phyloP scores from a whole-genome alignment of 1,284 basidiomycete species.

The Heterobasidion occidentale region DNA sequence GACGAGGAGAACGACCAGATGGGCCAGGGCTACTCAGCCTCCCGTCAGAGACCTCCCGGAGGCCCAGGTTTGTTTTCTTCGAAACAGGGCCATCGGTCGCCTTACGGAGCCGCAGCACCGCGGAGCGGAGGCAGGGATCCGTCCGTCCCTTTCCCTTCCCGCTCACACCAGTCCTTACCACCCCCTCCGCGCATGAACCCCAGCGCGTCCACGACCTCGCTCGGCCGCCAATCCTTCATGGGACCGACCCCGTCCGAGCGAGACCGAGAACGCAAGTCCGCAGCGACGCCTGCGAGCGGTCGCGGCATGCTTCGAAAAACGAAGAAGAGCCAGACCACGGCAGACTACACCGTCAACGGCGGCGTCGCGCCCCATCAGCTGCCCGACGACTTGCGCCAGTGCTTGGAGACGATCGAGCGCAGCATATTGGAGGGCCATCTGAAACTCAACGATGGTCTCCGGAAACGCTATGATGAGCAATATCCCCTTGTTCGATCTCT shows the following conservation, averaged over 20 bases:
- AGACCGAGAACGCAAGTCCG: conserved; percentile 41
- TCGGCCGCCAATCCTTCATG: conserved; percentile 53
- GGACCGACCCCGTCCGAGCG: conserved; percentile 18
- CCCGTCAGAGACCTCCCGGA: conserved; percentile 22
- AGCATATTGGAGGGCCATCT: conserved; percentile 85
- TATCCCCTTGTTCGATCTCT: conserved; percentile 86
- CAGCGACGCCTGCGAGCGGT: conserved; percentile 26
- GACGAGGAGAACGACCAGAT: conserved; percentile 57
- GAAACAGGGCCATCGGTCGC: conserved; percentile 66
- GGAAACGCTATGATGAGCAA: conserved; percentile 87
- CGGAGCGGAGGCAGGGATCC: conserved; percentile 30
- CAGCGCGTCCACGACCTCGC: conserved; percentile 57
- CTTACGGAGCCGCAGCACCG: conserved; percentile 54
- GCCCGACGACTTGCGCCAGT: conserved; percentile 80
- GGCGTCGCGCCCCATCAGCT: conserved; percentile 66
- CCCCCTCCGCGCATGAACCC: conserved; percentile 51
- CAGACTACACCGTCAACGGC: conserved; percentile 36
- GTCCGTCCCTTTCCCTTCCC: conserved; percentile 64
- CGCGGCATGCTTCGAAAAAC: conserved; percentile 56
- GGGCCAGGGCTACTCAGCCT: conserved; percentile 36
- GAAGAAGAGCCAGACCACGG: conserved; percentile 45
- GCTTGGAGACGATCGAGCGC: conserved; percentile 77
- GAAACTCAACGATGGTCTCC: conserved; percentile 72
- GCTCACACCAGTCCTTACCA: conserved; percentile 76
- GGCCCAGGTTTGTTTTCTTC: conserved; percentile 27